Evolutionary conservation across 2,329 filamentous ascomycete species (phyloP).

Genomic region (Nigrospora osmanthi): DNA sequence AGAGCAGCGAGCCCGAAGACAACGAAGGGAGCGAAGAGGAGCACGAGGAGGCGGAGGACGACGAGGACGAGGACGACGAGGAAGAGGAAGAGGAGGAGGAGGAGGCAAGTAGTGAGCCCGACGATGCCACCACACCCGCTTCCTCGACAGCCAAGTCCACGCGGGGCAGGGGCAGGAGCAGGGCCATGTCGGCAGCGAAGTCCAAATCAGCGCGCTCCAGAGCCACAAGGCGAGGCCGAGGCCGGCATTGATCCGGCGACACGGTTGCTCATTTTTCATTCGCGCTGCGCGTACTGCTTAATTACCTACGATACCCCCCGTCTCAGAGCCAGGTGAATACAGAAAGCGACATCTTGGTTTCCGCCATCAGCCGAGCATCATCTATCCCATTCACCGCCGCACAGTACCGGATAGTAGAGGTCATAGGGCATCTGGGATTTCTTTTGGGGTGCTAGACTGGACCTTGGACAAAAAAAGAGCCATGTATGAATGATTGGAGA

Average conservation of each 20-base stretch:
- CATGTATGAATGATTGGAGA: too few relatives aligned
- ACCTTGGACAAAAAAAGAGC: too few relatives aligned
- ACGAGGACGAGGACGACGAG: constrained; percentile 7
- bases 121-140: constrained; percentile 1
- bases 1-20: constrained; percentile 17
- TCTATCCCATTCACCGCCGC: too few relatives aligned
- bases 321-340: too few relatives aligned
- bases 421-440: too few relatives aligned
- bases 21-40: constrained; percentile 12
- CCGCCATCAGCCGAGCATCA: too few relatives aligned
- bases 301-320: too few relatives aligned
- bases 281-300: too few relatives aligned
- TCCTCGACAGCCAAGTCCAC: constrained; percentile 3
- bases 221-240: constrained; percentile 9
- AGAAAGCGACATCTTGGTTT: too few relatives aligned
- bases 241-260: constrained; percentile 3
- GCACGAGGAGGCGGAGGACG: constrained; percentile 6
- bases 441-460: too few relatives aligned
- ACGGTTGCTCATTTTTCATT: too few relatives aligned
- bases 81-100: constrained; percentile 10
- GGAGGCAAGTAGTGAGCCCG: constrained; percentile 7
- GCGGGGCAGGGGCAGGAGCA: constrained; percentile 1
- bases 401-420: too few relatives aligned
- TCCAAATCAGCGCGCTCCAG: neutral
- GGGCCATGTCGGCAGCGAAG: neutral